These are phyloP conservation scores for Tuber microsphaerosporum DNA, from an alignment of 495 filamentous ascomycete species.

Conservation along the genomic window DNA sequence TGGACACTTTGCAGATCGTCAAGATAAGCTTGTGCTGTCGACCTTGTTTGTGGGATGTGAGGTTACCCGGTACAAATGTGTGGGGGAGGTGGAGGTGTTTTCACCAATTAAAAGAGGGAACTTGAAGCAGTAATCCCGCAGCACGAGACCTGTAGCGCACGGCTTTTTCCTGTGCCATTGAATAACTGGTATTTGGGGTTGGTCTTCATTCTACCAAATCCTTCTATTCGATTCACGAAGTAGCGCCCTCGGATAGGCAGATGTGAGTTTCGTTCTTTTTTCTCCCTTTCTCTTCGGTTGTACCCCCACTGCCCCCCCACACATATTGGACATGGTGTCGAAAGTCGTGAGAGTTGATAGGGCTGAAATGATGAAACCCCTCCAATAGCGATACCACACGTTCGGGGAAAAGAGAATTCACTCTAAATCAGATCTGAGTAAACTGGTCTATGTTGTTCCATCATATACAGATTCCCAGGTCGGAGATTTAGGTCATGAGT, in stretches of 20 bases:
- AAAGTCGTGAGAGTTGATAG: neutral
- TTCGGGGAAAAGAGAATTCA: neutral
- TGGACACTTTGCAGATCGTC: neutral
- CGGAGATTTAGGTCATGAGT: neutral
- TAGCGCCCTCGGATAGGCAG: neutral
- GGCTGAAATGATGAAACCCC: neutral
- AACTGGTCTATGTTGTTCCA: slow-evolving; percentile 1
- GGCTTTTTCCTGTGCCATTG: neutral
- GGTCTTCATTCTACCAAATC: neutral
- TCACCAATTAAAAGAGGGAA: neutral
- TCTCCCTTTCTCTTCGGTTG: neutral
- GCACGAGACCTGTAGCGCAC: neutral
- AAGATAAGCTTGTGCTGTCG: neutral
- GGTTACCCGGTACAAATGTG: neutral
- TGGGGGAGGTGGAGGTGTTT: neutral
- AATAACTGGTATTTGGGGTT: neutral
- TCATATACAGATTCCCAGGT: neutral
- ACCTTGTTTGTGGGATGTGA: neutral
- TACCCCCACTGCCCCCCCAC: neutral
- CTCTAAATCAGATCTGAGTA: neutral
- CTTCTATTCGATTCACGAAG: neutral
- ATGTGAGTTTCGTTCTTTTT: neutral
- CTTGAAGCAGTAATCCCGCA: neutral
- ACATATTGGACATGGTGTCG: neutral
- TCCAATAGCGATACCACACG: neutral